Evolutionary conservation across 2,329 filamentous ascomycete species (phyloP).

Genomic region (Neofusicoccum kwambonambiense): DNA sequence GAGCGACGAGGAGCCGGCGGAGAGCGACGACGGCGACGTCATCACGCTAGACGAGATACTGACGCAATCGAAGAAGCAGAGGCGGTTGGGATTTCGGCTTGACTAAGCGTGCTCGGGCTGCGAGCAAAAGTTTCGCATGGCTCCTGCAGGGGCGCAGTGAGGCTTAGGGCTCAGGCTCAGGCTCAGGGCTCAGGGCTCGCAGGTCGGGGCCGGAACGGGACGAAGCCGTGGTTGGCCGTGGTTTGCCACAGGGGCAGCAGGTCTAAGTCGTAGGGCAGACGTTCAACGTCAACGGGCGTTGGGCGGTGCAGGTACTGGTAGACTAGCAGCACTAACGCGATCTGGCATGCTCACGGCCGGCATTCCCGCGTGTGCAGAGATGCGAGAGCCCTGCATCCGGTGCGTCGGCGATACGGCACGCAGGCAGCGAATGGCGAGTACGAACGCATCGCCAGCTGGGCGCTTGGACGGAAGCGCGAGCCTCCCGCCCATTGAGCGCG

Average conservation of each 20-base stretch:
- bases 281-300: background rate
- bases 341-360: background rate
- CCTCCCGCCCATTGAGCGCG: background rate
- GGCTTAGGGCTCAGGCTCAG: background rate
- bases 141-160: slow-evolving; percentile 2
- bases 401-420: background rate
- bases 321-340: slow-evolving; percentile 3
- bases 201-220: slow-evolving; percentile 5
- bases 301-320: background rate
- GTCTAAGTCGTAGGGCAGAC: background rate
- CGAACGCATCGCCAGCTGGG: background rate
- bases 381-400: background rate
- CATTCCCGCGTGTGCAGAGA: background rate
- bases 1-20: slow-evolving; percentile 10
- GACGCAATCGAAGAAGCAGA: background rate
- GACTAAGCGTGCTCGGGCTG: background rate
- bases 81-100: background rate
- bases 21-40: slow-evolving; percentile 4
- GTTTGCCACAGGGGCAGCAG: slow-evolving; percentile 6
- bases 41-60: slow-evolving; percentile 3
- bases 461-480: background rate
- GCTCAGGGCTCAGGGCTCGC: background rate
- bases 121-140: background rate
- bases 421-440: background rate
- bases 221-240: slow-evolving; percentile 5